Base-by-base conservation (phyloP, 805 yeast species). In the Saccharomycopsis javanensis region DNA sequence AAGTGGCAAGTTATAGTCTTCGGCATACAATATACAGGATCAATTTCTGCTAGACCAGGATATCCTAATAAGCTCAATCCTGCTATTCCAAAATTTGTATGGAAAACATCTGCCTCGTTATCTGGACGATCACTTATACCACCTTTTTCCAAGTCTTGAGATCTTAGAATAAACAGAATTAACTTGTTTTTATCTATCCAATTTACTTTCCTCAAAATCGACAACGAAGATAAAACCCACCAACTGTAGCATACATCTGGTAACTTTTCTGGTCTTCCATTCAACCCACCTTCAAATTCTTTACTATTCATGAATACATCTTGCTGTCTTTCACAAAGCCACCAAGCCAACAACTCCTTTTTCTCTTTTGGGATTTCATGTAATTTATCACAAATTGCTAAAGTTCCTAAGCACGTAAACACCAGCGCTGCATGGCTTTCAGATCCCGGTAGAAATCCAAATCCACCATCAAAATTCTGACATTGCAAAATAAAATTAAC, bases 201-300 rank as follows among this genome's bases (percentile, higher is more conserved):
- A 62, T 86, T 79, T 18, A 82, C 68, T 60, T 79, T 82, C 0
- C 73, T 79, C 20, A 92, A 73, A 37, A 88, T 82, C 0, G 86
- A 78, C 57, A 91, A 70, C 2, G 89, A 78, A 1, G 95, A 85
- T 23, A 90, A 68, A 8, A 90, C 96, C 99, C 99, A 94, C 96
- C 97, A 94, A 64, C 94, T 83, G 68, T 94, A 94, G 68, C 99
- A 94, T n/a, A 88, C 96, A 69, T 94, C 99, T 0, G 98, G 96
- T 18, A 89, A 72, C 68, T 94, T 94, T 59, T 94, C 96, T 0
- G 98, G 97, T 54, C 99, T 78, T 0, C 99, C 99, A 67, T 94
- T 94, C 56, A 94, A 75, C 0, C 99, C 99, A 5, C 99, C 99
- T 30, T 78, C 78, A 37, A 50, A 56, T 34, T 56, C 57, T n/a